Evolutionary conservation across 495 filamentous ascomycete genomes (phyloP).

Genomic region (Corynascus novoguineensis): DNA sequence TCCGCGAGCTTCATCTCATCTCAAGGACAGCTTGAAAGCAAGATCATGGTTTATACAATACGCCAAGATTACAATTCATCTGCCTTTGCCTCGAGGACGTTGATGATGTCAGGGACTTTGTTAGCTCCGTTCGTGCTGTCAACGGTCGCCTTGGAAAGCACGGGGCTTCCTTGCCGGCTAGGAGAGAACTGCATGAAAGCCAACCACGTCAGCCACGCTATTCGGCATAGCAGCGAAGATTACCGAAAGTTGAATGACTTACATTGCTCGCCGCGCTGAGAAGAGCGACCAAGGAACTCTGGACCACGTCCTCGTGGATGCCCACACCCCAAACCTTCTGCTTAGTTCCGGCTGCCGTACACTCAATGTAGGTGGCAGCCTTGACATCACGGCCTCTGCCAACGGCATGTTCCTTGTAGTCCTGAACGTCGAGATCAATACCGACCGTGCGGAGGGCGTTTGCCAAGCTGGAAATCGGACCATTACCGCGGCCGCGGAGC

Average conservation of each 20-base stretch:
- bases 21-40: neutral
- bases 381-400: constrained; percentile 74
- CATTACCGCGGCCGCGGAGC: constrained; percentile 77
- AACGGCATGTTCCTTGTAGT: constrained; percentile 96
- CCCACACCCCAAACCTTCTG: constrained; percentile 91
- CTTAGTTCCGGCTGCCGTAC: constrained; percentile 61
- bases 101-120: constrained; percentile 33
- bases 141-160: constrained; percentile 41
- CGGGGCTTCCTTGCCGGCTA: constrained; percentile 51
- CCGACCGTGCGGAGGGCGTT: constrained; percentile 76
- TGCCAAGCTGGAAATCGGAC: constrained; percentile 82
- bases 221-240: neutral
- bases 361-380: constrained; percentile 92
- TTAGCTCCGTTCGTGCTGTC: constrained; percentile 27
- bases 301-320: constrained; percentile 90
- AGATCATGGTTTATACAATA: neutral
- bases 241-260: constrained; percentile 39
- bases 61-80: constrained; percentile 39
- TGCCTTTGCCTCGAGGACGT: constrained; percentile 42
- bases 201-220: constrained; percentile 14
- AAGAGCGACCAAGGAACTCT: constrained; percentile 84
- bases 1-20: neutral
- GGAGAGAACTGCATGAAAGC: constrained; percentile 49
- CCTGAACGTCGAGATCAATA: constrained; percentile 83
- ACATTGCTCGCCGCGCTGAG: constrained; percentile 85